Evolutionary conservation across 129 eudicot species (phyloP).

Genomic region (Tagetes erecta): DNA sequence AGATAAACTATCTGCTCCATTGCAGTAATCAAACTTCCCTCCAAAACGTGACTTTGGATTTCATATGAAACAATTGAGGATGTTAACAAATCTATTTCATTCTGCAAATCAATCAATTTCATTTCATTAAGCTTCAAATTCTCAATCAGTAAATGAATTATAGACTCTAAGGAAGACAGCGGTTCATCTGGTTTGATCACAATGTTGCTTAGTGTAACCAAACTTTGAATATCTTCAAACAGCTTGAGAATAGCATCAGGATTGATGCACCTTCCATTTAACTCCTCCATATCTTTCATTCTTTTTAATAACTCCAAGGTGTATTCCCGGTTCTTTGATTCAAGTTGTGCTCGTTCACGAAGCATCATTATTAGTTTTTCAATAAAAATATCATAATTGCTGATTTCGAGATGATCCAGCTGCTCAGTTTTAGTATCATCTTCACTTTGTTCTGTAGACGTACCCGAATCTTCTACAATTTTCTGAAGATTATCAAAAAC

Average conservation of each 20-base stretch:
- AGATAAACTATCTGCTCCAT: slow-evolving; percentile 42
- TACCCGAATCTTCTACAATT: slow-evolving; percentile 48
- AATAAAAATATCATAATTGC: slow-evolving; percentile 43
- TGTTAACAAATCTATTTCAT: slow-evolving; percentile 49
- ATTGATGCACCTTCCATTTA: slow-evolving; percentile 40
- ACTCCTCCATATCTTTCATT: slow-evolving; percentile 54
- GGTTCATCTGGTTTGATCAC: slow-evolving; percentile 47
- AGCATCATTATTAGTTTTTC: slow-evolving; percentile 45
- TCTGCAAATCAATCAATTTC: slow-evolving; percentile 56
- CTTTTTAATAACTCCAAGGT: slow-evolving; percentile 49
- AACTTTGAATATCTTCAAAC: slow-evolving; percentile 50
- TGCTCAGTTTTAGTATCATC: slow-evolving; percentile 29
- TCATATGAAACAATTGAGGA: slow-evolving; percentile 42
- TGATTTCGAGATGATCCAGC: slow-evolving; percentile 52
- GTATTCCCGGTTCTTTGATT: slow-evolving; percentile 51
- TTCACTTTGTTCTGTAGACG: slow-evolving; percentile 43
- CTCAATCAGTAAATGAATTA: slow-evolving; percentile 47
- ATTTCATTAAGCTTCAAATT: slow-evolving; percentile 32
- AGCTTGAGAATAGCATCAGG: slow-evolving; percentile 47
- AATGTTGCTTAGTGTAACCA: slow-evolving; percentile 37
- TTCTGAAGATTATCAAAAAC: slow-evolving; percentile 55
- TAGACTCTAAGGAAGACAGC: slow-evolving; percentile 48
- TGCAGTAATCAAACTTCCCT: slow-evolving; percentile 61
- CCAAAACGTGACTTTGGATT: slow-evolving; percentile 53
- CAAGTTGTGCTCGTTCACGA: slow-evolving; percentile 50